phyloP scores from a whole-genome alignment of 306 rosid genomes.

The Sindora glabra region DNA sequence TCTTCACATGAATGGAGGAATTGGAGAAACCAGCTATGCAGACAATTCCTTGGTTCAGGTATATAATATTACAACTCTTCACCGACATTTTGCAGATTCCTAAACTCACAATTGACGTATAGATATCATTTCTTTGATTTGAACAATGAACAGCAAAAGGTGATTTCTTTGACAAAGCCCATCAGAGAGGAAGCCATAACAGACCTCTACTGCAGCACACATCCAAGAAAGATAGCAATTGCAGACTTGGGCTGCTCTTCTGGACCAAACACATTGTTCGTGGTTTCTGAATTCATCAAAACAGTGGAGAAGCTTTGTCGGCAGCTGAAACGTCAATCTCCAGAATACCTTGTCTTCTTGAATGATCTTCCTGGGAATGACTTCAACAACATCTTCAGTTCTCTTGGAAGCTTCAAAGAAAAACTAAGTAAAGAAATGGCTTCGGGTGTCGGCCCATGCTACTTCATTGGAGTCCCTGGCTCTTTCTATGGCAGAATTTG shows the following conservation, averaged over 20 bases:
- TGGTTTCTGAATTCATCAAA: constrained; percentile 18
- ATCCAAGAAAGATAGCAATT: constrained; percentile 1
- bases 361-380: constrained; percentile 42
- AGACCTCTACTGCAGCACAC: neutral
- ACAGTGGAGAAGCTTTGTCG: neutral
- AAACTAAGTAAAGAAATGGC: constrained; percentile 13
- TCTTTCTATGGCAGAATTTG: constrained; percentile 56
- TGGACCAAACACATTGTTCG: constrained; percentile 30
- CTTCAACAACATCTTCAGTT: constrained; percentile 41
- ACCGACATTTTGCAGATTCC: neutral
- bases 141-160: constrained; percentile 11
- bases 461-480: constrained; percentile 39
- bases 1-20: constrained; percentile 12
- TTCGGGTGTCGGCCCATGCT: constrained; percentile 20
- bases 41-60: neutral
- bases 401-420: constrained; percentile 22
- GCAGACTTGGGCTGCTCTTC: constrained; percentile 40
- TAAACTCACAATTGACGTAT: neutral
- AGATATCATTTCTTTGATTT: neutral
- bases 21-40: neutral
- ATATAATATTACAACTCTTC: neutral
- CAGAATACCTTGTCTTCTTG: too few species aligned
- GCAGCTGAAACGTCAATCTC: neutral
- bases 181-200: constrained; percentile 21
- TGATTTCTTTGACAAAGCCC: constrained; percentile 16